These are phyloP conservation scores for Chlorella variabilis DNA, from an alignment of 163 green algal genomes.

Conservation along the genomic window DNA sequence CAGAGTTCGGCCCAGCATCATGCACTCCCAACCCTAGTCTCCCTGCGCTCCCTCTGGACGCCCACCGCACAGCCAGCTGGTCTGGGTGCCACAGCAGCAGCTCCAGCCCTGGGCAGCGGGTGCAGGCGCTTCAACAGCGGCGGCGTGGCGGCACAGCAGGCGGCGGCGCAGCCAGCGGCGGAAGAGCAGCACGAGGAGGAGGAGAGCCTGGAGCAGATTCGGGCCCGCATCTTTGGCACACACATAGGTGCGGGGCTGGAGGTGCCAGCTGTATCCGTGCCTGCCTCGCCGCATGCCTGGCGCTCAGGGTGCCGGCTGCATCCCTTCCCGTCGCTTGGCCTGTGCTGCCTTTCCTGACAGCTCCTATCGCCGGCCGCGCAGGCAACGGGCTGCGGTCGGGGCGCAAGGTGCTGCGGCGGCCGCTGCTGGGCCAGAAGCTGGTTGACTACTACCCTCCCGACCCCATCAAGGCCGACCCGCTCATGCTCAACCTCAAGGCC, in stretches of 20 bases:
- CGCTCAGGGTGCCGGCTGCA: no score
- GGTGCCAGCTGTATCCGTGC: neutral
- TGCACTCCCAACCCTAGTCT: slow-evolving; percentile 5
- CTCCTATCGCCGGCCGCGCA: neutral
- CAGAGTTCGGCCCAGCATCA: neutral
- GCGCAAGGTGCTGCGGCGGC: slow-evolving; percentile 66
- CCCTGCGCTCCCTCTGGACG: slow-evolving; percentile 5
- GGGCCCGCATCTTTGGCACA: slow-evolving; percentile 67
- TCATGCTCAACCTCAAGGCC: slow-evolving; percentile 57
- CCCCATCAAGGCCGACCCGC: slow-evolving; percentile 52
- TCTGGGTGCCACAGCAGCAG: neutral
- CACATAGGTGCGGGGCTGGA: slow-evolving; percentile 54
- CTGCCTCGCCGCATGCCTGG: no score
- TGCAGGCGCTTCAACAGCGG: neutral
- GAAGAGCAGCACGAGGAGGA: neutral
- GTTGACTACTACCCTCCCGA: slow-evolving; percentile 58
- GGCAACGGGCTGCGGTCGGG: slow-evolving; percentile 65
- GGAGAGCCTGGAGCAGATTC: slow-evolving; percentile 57
- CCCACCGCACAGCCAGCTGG: no score
- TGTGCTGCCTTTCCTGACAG: no score
- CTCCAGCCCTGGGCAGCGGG: neutral
- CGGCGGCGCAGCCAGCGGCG: neutral
- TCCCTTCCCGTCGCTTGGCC: no score
- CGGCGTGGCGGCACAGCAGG: neutral
- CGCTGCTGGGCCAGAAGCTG: slow-evolving; percentile 58